Base-by-base conservation (phyloP, 2,329 filamentous ascomycete genomes). In the Aspergillus phoenicis region DNA sequence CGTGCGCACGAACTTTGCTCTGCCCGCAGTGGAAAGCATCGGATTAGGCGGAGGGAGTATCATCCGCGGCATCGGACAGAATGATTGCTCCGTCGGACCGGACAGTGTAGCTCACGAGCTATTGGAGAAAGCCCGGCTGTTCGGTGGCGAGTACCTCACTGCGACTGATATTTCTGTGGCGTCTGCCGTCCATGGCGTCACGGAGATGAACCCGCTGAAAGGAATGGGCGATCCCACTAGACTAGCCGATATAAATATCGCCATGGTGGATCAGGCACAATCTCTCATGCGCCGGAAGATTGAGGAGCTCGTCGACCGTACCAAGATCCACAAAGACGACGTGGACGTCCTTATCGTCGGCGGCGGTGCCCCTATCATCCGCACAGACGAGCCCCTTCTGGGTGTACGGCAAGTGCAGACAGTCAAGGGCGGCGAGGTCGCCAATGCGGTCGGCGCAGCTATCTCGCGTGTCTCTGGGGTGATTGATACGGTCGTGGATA, bases 361-460 rank as follows among this genome's bases (percentile, higher is more conserved):
- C 7, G 87, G 87, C 0, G 87, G 87, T 4, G 84, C 60, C 1
- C 52, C 60, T 3, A 22, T 62, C 10, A 56, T 62, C 5, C 58
- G 39, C 10, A 62, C 57, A 7, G 52, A 59, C 7, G 22, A 59
- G 11, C 52, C 45, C 2, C 22, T 62, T 1, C 28, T 3, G 1
- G 57, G 60, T 3, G 57, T 62, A 1, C 60, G 57, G 1, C 43
- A 8, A 3, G 33, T 62, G 11, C 33, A 52, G 20, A 59, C 60
- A 1, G 60, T 62, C 5, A 33, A 38, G 3, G 57, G 60, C 4
- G 60, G 51, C 10, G 82, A 81, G 3, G 84, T 89, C 1, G 87
- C 87, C 8, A 89, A 89, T 67, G 87, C 87, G 0, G 86, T 89
- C 8, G 87, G 87, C 1, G 87, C 86, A 8, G 86, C 87, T 0